Conservation (phyloP, 805 yeast species). For the Suhomyces xylopsoci region DNA sequence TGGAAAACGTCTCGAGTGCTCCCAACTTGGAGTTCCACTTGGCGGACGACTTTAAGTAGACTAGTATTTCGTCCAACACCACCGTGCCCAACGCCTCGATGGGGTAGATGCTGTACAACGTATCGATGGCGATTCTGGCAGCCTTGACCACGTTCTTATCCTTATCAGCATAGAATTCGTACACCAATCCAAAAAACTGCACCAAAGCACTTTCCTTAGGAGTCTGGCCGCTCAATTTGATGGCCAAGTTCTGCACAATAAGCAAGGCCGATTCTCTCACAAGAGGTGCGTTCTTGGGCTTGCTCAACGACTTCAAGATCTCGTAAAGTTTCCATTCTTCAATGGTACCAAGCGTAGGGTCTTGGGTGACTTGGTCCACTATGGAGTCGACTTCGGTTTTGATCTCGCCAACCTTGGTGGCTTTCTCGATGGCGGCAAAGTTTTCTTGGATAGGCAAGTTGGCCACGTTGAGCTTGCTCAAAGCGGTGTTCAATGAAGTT, state of each 20-base stretch:
- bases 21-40: conserved; percentile 91
- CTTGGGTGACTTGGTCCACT: conserved; percentile 44
- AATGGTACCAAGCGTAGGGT: conserved; percentile 42
- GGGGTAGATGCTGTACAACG: conserved; percentile 68
- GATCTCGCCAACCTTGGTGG: conserved; percentile 52
- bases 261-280: conserved; percentile 76
- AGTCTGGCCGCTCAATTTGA: conserved; percentile 60
- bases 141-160: conserved; percentile 83
- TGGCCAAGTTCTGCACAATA: conserved; percentile 55
- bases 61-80: conserved; percentile 57
- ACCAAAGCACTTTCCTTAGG: conserved; percentile 76
- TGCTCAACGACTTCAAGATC: conserved; percentile 60
- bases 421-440: conserved; percentile 50
- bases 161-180: conserved; percentile 79
- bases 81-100: conserved; percentile 74
- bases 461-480: conserved; percentile 54
- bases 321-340: conserved; percentile 65
- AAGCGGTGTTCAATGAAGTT: conserved; percentile 66
- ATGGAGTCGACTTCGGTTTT: conserved; percentile 53
- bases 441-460: conserved; percentile 64
- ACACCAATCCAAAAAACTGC: conserved; percentile 58
- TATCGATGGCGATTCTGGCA: conserved; percentile 75
- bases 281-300: conserved; percentile 69
- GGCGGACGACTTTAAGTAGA: conserved; percentile 73
- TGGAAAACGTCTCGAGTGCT: conserved; percentile 71